phyloP scores from a whole-genome alignment of 164 flowering plant species.

The Magnolia kwangsiensis region DNA sequence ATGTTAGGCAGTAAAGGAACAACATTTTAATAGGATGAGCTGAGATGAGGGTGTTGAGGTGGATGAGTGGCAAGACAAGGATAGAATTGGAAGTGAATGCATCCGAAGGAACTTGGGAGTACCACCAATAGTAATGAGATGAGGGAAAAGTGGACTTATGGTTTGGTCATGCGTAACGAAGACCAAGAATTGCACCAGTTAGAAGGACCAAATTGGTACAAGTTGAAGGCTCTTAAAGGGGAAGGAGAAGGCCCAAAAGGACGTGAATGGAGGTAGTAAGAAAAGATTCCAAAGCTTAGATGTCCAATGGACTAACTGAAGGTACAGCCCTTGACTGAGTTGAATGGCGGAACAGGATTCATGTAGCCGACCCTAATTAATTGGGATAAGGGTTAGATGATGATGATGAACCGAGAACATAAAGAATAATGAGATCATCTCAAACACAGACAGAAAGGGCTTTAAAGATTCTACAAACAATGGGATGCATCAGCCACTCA shows the following conservation, averaged over 20 bases:
- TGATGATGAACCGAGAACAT: neutral
- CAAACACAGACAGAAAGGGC: neutral
- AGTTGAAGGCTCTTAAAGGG: neutral
- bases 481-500: neutral
- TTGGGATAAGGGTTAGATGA: neutral
- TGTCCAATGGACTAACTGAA: neutral
- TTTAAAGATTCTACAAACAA: too few relatives aligned
- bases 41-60: too few relatives aligned
- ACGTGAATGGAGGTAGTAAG: neutral
- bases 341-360: neutral
- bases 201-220: neutral
- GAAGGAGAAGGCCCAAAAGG: neutral
- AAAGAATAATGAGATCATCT: neutral
- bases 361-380: neutral
- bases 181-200: neutral
- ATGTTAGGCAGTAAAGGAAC: too few relatives aligned
- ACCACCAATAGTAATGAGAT: too few relatives aligned
- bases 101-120: too few relatives aligned
- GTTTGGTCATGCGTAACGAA: too few relatives aligned
- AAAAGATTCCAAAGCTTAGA: neutral
- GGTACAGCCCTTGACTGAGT: neutral
- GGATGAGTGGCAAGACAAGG: too few relatives aligned
- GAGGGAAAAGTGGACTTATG: too few relatives aligned
- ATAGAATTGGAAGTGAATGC: too few relatives aligned
- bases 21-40: too few relatives aligned